Evolutionary conservation across 495 filamentous ascomycete species (phyloP), one percentile per base, ranked within the genome.

Genomic region (Lepidopterella palustris): DNA sequence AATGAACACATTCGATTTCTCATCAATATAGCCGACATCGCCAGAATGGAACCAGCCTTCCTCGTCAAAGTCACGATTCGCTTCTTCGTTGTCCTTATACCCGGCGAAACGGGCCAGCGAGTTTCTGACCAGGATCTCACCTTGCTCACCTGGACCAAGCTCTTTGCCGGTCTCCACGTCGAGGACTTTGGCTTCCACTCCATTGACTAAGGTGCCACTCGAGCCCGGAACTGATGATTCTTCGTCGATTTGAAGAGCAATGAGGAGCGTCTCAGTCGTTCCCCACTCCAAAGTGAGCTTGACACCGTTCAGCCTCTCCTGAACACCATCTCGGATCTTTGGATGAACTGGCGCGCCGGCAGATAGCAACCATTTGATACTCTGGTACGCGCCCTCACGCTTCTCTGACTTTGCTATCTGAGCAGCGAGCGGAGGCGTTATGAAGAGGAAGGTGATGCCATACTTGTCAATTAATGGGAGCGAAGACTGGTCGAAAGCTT

Each of bases 361-460:
- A 13, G 67, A 59, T 20, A 69, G 61, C 11, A 69, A 57, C 67
- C 67, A 69, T 58, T 69, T 69, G 58, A 69, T 59, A n/a, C 60
- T 63, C 24, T 27, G 53, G 18, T 23, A 21, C 4, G 18, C 45
- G 2, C 24, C 45, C 24, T 21, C 20, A 23, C 24, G 18, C 23
- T 61, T 56, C 8, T 66, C 62, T 11, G 59, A 49, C 25, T 61
- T 63, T 10, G 67, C 67, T 4, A 67, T 39, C 29, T 57, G 49
- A 11, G 67, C 67, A 9, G 64, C 67, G 5, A 69, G 40, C 6
- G 67, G 64, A 5, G 67, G 67, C 4, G 64, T 61, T 10, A 67
- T 54, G 58, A 69, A 67, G 40, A 69, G 52, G 55, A 69, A 69
- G 1, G 54, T 61, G 15, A 69, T 62, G 15, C 52, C 40, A 26